Conservation (phyloP, 306 rosid species). For the Prosopis cineraria region DNA sequence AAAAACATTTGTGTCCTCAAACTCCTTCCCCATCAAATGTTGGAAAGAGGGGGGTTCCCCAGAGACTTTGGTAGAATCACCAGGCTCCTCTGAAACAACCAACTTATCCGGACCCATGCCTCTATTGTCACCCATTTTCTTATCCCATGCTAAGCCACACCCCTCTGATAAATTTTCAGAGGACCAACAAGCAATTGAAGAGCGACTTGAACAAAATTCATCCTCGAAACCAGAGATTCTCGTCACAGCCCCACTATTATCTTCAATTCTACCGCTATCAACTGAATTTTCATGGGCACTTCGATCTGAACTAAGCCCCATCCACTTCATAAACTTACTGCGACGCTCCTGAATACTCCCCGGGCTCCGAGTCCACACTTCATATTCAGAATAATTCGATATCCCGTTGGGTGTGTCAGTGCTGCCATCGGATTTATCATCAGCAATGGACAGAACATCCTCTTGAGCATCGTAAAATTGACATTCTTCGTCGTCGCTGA, state of each 20-base stretch:
- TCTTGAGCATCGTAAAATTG: constrained; percentile 84
- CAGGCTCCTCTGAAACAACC: constrained; percentile 33
- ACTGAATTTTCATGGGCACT: constrained; percentile 38
- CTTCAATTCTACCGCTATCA: constrained; percentile 44
- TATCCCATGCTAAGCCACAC: constrained; percentile 38
- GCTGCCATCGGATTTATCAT: constrained; percentile 43
- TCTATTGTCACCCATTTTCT: constrained; percentile 40
- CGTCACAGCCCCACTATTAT: constrained; percentile 47
- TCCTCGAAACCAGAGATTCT: constrained; percentile 47
- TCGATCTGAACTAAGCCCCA: constrained; percentile 54
- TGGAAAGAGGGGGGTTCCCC: constrained; percentile 44
- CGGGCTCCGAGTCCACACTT: constrained; percentile 72
- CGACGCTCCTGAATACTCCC: constrained; percentile 75
- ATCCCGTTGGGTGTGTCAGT: constrained; percentile 38
- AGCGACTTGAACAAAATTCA: constrained; percentile 59
- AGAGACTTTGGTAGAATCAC: constrained; percentile 34
- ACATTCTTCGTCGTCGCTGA: constrained; percentile 68
- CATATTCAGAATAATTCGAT: constrained; percentile 47
- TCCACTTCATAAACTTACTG: constrained; percentile 56
- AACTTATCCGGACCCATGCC: constrained; percentile 39
- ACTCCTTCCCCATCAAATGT: constrained; percentile 35
- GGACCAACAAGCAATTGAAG: constrained; percentile 54
- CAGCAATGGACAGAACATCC: constrained; percentile 60
- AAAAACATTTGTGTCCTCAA: constrained; percentile 29
- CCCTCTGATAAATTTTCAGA: constrained; percentile 37